phyloP scores from a whole-genome alignment of 2,329 filamentous ascomycete species.

The Capronia epimyces region DNA sequence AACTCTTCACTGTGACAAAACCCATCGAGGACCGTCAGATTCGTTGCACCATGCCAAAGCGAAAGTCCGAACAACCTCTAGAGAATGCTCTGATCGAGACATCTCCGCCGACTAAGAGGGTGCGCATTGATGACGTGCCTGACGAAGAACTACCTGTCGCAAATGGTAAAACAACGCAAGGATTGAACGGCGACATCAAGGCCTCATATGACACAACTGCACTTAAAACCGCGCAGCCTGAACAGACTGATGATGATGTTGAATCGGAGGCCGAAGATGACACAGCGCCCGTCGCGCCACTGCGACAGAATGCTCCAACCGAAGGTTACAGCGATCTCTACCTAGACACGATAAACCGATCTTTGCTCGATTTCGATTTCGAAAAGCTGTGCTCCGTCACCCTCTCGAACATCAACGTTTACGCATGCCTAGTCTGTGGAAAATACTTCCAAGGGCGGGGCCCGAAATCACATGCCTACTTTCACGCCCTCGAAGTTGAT shows the following conservation, averaged over 20 bases:
- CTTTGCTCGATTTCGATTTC: slow-evolving; percentile 94
- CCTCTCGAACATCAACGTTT: slow-evolving; percentile 96
- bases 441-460: slow-evolving; percentile 95
- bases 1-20: not conserved
- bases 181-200: not conserved
- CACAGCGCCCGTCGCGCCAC: slow-evolving; percentile 36
- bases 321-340: slow-evolving; percentile 94
- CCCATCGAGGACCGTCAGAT: not conserved
- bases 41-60: slow-evolving; percentile 39
- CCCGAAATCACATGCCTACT: slow-evolving; percentile 92
- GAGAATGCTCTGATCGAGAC: slow-evolving; percentile 34
- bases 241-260: slow-evolving; percentile 33
- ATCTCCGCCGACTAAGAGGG: slow-evolving; percentile 44
- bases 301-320: slow-evolving; percentile 69
- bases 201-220: slow-evolving; percentile 4
- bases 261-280: slow-evolving; percentile 37
- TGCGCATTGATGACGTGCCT: slow-evolving; percentile 37
- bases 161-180: not conserved
- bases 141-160: slow-evolving; percentile 24
- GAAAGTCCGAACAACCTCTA: slow-evolving; percentile 42
- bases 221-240: slow-evolving; percentile 13
- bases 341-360: slow-evolving; percentile 91
- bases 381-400: slow-evolving; percentile 97
- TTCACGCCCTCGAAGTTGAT: slow-evolving; percentile 87
- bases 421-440: slow-evolving; percentile 95